These are phyloP conservation scores for Paradendryphiella salina DNA, from an alignment of 2,329 filamentous ascomycete genomes.

Conservation along the genomic window DNA sequence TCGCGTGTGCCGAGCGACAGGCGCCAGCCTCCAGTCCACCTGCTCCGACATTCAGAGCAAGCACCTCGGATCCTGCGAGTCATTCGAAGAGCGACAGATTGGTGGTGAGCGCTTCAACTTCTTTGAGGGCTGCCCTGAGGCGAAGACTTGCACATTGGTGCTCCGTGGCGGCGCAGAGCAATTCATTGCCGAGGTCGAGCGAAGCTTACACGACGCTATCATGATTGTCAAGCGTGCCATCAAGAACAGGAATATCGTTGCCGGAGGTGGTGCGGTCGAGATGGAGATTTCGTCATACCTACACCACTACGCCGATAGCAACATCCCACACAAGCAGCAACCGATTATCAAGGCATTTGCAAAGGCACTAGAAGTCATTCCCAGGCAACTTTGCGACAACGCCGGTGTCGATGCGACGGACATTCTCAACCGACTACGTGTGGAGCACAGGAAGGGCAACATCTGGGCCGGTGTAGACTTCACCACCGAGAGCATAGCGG, in stretches of 20 bases:
- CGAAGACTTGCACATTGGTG: slow-evolving; percentile 95
- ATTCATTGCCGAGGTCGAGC: slow-evolving; percentile 98
- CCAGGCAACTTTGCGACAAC: slow-evolving; percentile 96
- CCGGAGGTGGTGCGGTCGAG: slow-evolving; percentile 89
- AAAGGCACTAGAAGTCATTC: slow-evolving; percentile 95
- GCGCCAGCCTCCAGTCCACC: slow-evolving; percentile 88
- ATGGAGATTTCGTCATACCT: slow-evolving; percentile 97
- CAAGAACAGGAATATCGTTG: slow-evolving; percentile 91
- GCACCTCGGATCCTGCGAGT: slow-evolving; percentile 87
- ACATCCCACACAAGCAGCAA: slow-evolving; percentile 93
- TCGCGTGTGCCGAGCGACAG: slow-evolving; percentile 91
- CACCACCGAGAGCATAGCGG: slow-evolving; percentile 82
- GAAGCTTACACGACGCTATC: slow-evolving; percentile 96
- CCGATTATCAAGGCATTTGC: slow-evolving; percentile 97
- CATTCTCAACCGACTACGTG: slow-evolving; percentile 92
- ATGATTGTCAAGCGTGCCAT: slow-evolving; percentile 99
- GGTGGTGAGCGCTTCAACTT: slow-evolving; percentile 98
- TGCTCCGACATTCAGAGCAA: slow-evolving; percentile 91
- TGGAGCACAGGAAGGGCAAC: slow-evolving; percentile 92
- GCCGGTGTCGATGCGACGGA: slow-evolving; percentile 98
- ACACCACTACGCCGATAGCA: slow-evolving; percentile 88
- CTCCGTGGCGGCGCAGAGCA: slow-evolving; percentile 96
- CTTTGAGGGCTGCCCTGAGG: slow-evolving; percentile 92
- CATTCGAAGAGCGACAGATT: slow-evolving; percentile 94
- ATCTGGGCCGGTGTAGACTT: slow-evolving; percentile 98